phyloP scores from a whole-genome alignment of 2,329 filamentous ascomycete genomes.

The Kalmusia sp. region DNA sequence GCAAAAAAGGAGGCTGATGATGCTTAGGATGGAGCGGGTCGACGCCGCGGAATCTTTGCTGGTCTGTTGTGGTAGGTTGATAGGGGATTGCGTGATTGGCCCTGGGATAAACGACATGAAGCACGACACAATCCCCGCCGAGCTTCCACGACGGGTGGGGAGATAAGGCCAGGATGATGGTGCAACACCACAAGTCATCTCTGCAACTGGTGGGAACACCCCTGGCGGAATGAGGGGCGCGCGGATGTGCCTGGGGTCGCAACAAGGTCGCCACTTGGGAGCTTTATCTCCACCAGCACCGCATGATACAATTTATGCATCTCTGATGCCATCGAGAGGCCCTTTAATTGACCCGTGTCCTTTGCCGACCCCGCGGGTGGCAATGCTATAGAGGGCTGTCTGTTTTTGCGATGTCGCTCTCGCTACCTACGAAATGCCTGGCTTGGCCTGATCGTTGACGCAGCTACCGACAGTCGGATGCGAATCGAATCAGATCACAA shows the following conservation, averaged over 20 bases:
- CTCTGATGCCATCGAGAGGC: no score
- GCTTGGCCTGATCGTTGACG: not conserved
- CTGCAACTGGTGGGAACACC: slow-evolving; percentile 14
- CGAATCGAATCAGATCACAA: slow-evolving; percentile 1
- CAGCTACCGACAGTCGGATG: slow-evolving; percentile 1
- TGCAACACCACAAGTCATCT: slow-evolving; percentile 9
- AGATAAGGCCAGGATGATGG: slow-evolving; percentile 14
- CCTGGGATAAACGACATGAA: slow-evolving; percentile 35
- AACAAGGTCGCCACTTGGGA: not conserved
- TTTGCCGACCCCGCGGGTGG: slow-evolving; percentile 14
- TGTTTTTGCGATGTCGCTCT: slow-evolving; percentile 3
- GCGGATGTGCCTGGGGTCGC: slow-evolving; percentile 10
- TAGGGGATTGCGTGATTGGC: slow-evolving; percentile 44
- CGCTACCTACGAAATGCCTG: not conserved
- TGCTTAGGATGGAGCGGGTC: slow-evolving; percentile 2
- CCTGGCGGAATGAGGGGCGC: slow-evolving; percentile 8
- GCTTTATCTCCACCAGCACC: slow-evolving; percentile 1
- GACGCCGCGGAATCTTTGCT: slow-evolving; percentile 14
- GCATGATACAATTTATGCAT: slow-evolving; percentile 40
- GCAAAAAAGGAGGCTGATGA: slow-evolving; percentile 24
- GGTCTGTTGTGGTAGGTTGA: slow-evolving; percentile 29
- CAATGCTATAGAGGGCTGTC: not conserved
- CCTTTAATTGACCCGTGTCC: slow-evolving; percentile 24
- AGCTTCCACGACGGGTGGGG: slow-evolving; percentile 11
- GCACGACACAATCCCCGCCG: slow-evolving; percentile 14